These are phyloP conservation scores for Papiliotrema fonsecae DNA, from an alignment of 1,284 basidiomycete genomes.

Conservation along the genomic window DNA sequence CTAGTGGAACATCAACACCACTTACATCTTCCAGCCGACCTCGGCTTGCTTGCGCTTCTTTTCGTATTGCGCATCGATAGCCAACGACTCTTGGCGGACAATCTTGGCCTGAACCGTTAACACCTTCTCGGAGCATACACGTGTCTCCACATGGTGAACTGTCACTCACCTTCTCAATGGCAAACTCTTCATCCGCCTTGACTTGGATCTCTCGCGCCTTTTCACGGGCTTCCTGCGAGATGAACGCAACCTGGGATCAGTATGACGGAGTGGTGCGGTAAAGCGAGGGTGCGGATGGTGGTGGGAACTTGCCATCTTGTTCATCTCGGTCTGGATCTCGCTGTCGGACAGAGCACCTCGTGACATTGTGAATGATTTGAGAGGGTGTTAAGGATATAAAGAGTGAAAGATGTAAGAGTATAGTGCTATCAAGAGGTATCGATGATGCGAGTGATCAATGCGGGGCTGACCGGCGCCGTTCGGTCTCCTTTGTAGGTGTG, in stretches of 20 bases:
- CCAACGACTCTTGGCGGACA: slow-evolving; percentile 86
- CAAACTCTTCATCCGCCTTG: slow-evolving; percentile 95
- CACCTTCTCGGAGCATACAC: not conserved
- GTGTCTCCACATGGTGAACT: not conserved
- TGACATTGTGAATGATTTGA: slow-evolving; percentile 35
- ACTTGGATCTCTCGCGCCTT: slow-evolving; percentile 94
- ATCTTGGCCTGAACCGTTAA: slow-evolving; percentile 71
- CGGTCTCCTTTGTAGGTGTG: not conserved
- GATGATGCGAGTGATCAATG: slow-evolving; percentile 29
- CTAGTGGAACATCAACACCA: slow-evolving; percentile 8
- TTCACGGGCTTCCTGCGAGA: slow-evolving; percentile 92
- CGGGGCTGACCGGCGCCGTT: not conserved
- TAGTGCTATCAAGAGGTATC: slow-evolving; percentile 29
- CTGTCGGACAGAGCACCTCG: slow-evolving; percentile 79
- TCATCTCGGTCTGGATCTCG: slow-evolving; percentile 94
- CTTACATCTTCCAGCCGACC: slow-evolving; percentile 90
- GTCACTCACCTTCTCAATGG: slow-evolving; percentile 79
- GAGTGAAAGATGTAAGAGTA: not conserved
- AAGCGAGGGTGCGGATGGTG: not conserved
- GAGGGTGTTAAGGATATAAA: not conserved
- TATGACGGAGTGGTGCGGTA: not conserved
- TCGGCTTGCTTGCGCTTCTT: slow-evolving; percentile 91
- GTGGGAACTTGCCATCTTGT: slow-evolving; percentile 76
- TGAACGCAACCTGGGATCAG: slow-evolving; percentile 73
- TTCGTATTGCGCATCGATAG: slow-evolving; percentile 85